Conservation (phyloP, 2,329 filamentous ascomycete species). For the Neocatenulostroma microsporum region DNA sequence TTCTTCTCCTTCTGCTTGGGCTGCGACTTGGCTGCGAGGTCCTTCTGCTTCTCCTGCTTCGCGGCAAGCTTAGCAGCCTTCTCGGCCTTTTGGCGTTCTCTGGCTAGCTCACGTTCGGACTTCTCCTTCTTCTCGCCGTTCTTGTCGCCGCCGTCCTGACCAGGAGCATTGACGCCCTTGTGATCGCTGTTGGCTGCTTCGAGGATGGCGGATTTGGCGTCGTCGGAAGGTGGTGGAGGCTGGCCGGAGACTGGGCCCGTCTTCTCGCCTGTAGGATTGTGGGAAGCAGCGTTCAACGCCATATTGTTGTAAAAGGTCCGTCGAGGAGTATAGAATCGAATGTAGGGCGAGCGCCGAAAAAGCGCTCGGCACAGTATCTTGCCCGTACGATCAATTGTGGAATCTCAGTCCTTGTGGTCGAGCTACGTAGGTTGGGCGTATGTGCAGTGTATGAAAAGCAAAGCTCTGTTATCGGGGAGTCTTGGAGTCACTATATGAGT, state of each 20-base stretch:
- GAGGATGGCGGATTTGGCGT: slow-evolving; percentile 45
- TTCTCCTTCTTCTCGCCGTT: slow-evolving; percentile 54
- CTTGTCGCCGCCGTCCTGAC: slow-evolving; percentile 43
- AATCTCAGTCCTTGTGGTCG: no score
- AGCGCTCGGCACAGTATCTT: slow-evolving; percentile 43
- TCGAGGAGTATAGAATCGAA: slow-evolving; percentile 11
- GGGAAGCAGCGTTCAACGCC: slow-evolving; percentile 54
- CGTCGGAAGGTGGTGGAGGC: slow-evolving; percentile 47
- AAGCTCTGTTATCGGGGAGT: no score
- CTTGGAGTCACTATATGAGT: no score
- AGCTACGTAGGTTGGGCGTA: no score
- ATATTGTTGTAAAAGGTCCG: slow-evolving; percentile 38
- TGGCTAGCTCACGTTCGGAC: slow-evolving; percentile 65
- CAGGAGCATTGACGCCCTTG: slow-evolving; percentile 44
- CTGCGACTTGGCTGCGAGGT: slow-evolving; percentile 43
- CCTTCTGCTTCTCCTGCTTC: slow-evolving; percentile 68
- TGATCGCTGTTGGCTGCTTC: slow-evolving; percentile 42
- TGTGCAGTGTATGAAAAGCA: no score
- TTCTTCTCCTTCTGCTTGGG: slow-evolving; percentile 60
- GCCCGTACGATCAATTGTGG: slow-evolving; percentile 5
- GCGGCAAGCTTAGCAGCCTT: slow-evolving; percentile 56
- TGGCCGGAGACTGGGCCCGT: slow-evolving; percentile 48
- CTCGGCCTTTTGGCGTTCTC: slow-evolving; percentile 79
- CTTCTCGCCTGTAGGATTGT: slow-evolving; percentile 51
- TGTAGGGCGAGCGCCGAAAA: slow-evolving; percentile 24